phyloP scores from a whole-genome alignment of 2,329 filamentous ascomycete species.

The Neofusicoccum cordaticola region DNA sequence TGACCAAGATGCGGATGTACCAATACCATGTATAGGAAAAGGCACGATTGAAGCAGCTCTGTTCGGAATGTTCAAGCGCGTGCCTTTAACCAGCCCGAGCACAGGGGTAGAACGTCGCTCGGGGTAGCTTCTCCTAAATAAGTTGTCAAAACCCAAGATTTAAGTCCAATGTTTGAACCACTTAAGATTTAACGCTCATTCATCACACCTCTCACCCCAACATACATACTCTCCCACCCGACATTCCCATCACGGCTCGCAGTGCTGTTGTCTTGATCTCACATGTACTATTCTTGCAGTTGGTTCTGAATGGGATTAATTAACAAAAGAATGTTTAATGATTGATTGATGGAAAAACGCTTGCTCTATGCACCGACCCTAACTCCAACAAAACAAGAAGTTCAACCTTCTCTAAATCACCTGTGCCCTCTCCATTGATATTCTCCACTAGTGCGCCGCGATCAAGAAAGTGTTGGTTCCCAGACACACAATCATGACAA shows the following conservation, averaged over 20 bases:
- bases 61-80: no score
- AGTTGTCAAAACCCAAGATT: no score
- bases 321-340: no score
- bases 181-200: not conserved
- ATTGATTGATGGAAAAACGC: not conserved
- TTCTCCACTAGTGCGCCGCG: slow-evolving; percentile 55
- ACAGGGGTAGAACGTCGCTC: no score
- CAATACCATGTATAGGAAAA: not conserved
- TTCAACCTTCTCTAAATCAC: not conserved
- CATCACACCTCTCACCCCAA: no score
- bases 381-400: not conserved
- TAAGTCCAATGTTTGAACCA: no score
- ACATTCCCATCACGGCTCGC: not conserved
- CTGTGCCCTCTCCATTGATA: not conserved
- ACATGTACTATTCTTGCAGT: not conserved
- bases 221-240: no score
- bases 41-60: not conserved
- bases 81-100: no score
- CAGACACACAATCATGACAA: slow-evolving; percentile 88
- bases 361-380: not conserved
- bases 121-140: no score
- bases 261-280: not conserved
- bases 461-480: slow-evolving; percentile 80
- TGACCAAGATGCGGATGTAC: not conserved
- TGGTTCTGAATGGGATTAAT: no score